Evolutionary conservation across 352 stramenopile species (phyloP), one percentile per base, ranked within the genome.

Genomic region (Phytophthora crassamura): DNA sequence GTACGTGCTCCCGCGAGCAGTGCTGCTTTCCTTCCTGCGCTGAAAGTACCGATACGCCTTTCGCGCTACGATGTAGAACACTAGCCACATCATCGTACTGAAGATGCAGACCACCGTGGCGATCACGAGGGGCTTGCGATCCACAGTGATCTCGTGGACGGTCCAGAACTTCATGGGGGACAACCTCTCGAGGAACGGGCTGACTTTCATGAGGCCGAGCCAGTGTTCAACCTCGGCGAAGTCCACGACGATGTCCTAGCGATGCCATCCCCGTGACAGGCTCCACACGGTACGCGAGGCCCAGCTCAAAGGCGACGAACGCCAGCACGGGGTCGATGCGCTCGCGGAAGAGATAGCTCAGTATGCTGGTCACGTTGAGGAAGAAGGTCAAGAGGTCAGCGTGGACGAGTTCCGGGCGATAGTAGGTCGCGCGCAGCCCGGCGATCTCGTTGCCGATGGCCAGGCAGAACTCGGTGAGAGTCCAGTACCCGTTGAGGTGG

Each of bases 401-500:
- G 35, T 68, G 59, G 1, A 50, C 35, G 15, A 77, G 6, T 18
- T 76, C 67, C 1, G 55, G 39, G 16, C 50, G 46, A 20, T 69
- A 66, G 12, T 66, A 38, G 20, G 74, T 50, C 5, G 41, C 39
- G 28, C 18, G 55, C 14, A 55, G 39, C 0, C 38, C 22, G n/a
- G 46, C 28, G 7, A 67, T 9, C 1, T 61, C 20, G 7, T 63
- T 57, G 0, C 58, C 67, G 16, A 72, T 58, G 1, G 68, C 53
- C 0, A 78, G 36, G 12, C 64, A 73, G 20, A 80, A 78, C 43
- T 83, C 74, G 0, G 67, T 73, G 4, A 83, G 40, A 0, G 65
- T 72, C 65, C 74, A 85, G 38, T 73, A 82, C 2, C 54, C 64
- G 18, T 88, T 77, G n/a, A 87, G 35, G 16, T 64, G 54, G 43